Conservation (phyloP, 2,329 filamentous ascomycete genomes). For the Penicillium sp. region DNA sequence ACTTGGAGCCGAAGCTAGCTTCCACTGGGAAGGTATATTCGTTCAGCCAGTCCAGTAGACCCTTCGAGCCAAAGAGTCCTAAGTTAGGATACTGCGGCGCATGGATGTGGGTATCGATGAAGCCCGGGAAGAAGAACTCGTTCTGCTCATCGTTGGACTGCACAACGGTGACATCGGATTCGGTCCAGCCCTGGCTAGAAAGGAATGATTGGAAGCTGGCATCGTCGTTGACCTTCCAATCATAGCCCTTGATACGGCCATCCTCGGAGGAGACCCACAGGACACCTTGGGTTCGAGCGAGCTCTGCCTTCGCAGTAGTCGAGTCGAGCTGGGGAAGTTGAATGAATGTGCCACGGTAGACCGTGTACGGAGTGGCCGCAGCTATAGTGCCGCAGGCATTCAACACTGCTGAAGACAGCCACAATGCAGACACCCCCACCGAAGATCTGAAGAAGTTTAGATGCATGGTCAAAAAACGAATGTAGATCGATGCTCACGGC, state of each 20-base stretch:
- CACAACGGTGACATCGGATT: slow-evolving; percentile 4
- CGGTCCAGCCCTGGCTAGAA: slow-evolving; percentile 17
- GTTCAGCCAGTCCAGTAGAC: slow-evolving; percentile 89
- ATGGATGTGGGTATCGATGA: slow-evolving; percentile 83
- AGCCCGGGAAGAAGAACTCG: slow-evolving; percentile 53
- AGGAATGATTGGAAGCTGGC: slow-evolving; percentile 17
- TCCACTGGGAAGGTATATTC: slow-evolving; percentile 96
- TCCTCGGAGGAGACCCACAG: slow-evolving; percentile 9
- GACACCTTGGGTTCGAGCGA: slow-evolving; percentile 15
- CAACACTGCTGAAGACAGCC: slow-evolving; percentile 7
- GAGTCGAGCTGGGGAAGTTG: slow-evolving; percentile 13
- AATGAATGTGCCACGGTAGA: slow-evolving; percentile 20
- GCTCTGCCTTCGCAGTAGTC: slow-evolving; percentile 6
- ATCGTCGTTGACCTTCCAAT: slow-evolving; percentile 18
- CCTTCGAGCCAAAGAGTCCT: slow-evolving; percentile 91
- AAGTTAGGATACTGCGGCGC: slow-evolving; percentile 93
- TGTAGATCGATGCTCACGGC: slow-evolving; percentile 6
- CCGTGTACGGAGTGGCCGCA: slow-evolving; percentile 11
- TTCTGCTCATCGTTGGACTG: slow-evolving; percentile 43
- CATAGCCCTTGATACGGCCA: slow-evolving; percentile 11
- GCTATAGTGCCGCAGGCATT: slow-evolving; percentile 11
- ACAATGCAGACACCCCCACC: slow-evolving; percentile 5
- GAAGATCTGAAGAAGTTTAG: slow-evolving; percentile 6
- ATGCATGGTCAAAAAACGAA: slow-evolving; percentile 12
- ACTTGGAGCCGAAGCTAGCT: slow-evolving; percentile 63